Evolutionary conservation across 495 filamentous ascomycete genomes (phyloP).

Genomic region (Penicillium mononematosum): DNA sequence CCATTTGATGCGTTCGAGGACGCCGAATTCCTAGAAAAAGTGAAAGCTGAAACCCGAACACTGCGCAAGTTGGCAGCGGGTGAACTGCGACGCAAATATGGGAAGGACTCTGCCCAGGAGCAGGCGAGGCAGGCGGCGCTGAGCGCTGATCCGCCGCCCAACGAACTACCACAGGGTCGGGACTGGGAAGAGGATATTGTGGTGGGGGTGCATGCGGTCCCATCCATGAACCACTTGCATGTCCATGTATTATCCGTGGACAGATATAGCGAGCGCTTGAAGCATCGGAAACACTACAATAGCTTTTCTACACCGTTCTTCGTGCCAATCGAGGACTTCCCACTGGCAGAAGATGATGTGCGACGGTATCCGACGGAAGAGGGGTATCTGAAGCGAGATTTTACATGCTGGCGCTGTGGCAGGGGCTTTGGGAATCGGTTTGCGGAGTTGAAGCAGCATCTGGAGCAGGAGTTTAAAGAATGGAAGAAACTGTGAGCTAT

Average conservation of each 20-base stretch:
- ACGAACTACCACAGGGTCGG: constrained; percentile 63
- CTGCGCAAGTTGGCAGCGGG: constrained; percentile 64
- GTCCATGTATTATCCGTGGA: constrained; percentile 83
- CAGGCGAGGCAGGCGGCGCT: constrained; percentile 55
- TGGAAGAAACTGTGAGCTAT: constrained; percentile 68
- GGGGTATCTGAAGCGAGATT: constrained; percentile 58
- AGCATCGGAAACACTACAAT: constrained; percentile 87
- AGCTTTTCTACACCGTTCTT: constrained; percentile 90
- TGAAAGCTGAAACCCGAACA: constrained; percentile 57
- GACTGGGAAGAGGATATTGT: constrained; percentile 78
- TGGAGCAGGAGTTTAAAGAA: constrained; percentile 73
- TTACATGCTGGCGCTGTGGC: constrained; percentile 86
- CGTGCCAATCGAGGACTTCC: constrained; percentile 76
- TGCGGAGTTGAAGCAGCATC: constrained; percentile 70
- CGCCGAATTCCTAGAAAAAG: constrained; percentile 63
- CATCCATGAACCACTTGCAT: constrained; percentile 92
- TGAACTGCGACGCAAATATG: constrained; percentile 73
- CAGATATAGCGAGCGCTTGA: constrained; percentile 64
- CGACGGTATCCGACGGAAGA: constrained; percentile 54
- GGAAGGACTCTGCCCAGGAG: constrained; percentile 61
- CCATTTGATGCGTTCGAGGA: constrained; percentile 80
- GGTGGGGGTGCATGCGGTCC: constrained; percentile 78
- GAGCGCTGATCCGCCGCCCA: constrained; percentile 38
- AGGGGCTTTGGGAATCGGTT: constrained; percentile 71
- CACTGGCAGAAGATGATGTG: constrained; percentile 60